A percentile compares a stretch with the other conserved stretches of the same genome.
phyloP scores from a whole-genome alignment of 2,329 filamentous ascomycete genomes.

The Aureobasidium pullulans region DNA sequence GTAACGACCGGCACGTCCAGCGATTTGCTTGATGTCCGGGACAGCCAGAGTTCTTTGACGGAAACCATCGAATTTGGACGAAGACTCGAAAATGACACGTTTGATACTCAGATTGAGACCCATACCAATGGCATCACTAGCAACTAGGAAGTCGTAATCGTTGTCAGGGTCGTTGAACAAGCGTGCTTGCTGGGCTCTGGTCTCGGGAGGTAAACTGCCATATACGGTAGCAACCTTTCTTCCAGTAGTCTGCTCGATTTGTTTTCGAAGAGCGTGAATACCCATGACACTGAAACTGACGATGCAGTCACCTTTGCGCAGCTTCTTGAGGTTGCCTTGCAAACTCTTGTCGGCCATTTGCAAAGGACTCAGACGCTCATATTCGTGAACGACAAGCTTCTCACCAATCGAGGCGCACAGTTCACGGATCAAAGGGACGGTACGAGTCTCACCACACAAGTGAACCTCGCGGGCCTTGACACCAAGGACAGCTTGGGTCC shows the following conservation, averaged over 20 bases:
- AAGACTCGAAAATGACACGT: conserved; percentile 77
- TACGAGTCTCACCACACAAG: conserved; percentile 82
- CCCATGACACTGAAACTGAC: conserved; percentile 77
- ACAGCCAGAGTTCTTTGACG: conserved; percentile 53
- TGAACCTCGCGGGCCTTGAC: conserved; percentile 84
- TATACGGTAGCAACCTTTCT: conserved; percentile 88
- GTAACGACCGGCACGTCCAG: conserved; percentile 82
- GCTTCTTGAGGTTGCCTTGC: conserved; percentile 52
- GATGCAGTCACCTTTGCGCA: conserved; percentile 84
- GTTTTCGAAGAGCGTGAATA: conserved; percentile 71
- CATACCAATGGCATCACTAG: conserved; percentile 96
- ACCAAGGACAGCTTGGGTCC: conserved; percentile 85
- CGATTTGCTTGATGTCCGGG: conserved; percentile 90
- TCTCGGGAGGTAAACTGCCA: conserved; percentile 84
- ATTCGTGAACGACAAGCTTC: conserved; percentile 70
- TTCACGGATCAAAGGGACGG: conserved; percentile 68
- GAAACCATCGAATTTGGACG: conserved; percentile 62
- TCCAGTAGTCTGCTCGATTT: conserved; percentile 69
- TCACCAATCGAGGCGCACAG: conserved; percentile 76
- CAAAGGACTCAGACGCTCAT: conserved; percentile 75
- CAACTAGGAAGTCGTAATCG: conserved; percentile 89
- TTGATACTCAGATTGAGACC: conserved; percentile 86
- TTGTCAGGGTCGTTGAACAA: conserved; percentile 94
- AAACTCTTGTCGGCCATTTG: conserved; percentile 59
- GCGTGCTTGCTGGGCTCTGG: conserved; percentile 79